Conservation (phyloP, 257 asterid genomes). For the Verbascum thapsus region DNA sequence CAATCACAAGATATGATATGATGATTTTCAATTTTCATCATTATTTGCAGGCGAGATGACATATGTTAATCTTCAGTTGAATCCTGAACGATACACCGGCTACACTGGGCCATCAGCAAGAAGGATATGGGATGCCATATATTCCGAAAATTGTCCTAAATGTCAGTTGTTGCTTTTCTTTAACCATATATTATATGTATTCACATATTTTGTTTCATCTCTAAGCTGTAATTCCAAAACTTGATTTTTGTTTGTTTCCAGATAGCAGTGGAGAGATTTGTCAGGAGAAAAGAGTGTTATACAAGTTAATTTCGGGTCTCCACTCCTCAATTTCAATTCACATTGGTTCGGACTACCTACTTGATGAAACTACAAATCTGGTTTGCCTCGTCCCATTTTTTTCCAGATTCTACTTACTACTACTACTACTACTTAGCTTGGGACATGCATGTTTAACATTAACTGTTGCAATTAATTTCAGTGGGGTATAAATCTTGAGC, state of each 20-base stretch:
- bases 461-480: slow-evolving; percentile 52
- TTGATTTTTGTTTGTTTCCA: too few species aligned
- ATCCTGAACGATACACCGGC: slow-evolving; percentile 94
- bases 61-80: slow-evolving; percentile 81
- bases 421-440: too few species aligned
- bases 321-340: slow-evolving; percentile 92
- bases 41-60: slow-evolving; percentile 84
- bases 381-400: too few species aligned
- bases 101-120: slow-evolving; percentile 91
- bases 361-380: slow-evolving; percentile 76
- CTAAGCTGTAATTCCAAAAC: too few species aligned
- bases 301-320: slow-evolving; percentile 90
- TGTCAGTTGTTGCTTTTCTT: slow-evolving; percentile 58
- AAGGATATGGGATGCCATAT: slow-evolving; percentile 92
- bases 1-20: not conserved
- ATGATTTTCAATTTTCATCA: slow-evolving; percentile 17
- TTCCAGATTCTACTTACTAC: too few species aligned
- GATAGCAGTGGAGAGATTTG: slow-evolving; percentile 87
- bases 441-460: too few species aligned
- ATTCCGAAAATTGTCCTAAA: slow-evolving; percentile 91
- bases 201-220: slow-evolving; percentile 1
- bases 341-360: slow-evolving; percentile 81
- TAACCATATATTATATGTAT: too few species aligned
- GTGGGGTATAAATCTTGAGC: slow-evolving; percentile 88
- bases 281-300: slow-evolving; percentile 78